Evolutionary conservation across 1,284 basidiomycete genomes (phyloP).

Genomic region (Boletus holoroseus): DNA sequence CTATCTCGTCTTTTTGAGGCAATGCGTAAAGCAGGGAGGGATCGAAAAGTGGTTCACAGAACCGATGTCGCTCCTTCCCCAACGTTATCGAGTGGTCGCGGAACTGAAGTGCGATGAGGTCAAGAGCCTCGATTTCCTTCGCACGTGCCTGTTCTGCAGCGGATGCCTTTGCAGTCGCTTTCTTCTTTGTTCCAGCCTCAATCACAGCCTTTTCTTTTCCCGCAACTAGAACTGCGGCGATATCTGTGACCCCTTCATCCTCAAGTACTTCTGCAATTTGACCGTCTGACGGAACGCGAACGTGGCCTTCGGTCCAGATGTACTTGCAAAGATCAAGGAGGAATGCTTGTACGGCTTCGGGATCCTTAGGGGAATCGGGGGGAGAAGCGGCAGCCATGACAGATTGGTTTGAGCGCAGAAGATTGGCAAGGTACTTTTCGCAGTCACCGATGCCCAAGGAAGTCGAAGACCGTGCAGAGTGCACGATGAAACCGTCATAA

Average conservation of each 20-base stretch:
- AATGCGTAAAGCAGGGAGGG: conserved; percentile 48
- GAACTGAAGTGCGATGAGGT: conserved; percentile 73
- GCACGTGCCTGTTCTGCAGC: conserved; percentile 77
- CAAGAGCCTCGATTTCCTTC: conserved; percentile 74
- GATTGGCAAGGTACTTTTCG: conserved; percentile 66
- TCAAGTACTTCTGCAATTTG: conserved; percentile 57
- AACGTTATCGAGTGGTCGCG: conserved; percentile 66
- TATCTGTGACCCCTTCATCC: conserved; percentile 83
- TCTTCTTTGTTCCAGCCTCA: conserved; percentile 74
- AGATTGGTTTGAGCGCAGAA: conserved; percentile 62
- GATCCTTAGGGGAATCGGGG: conserved; percentile 42
- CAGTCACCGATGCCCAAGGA: conserved; percentile 72
- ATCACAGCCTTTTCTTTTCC: conserved; percentile 79
- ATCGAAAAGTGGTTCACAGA: conserved; percentile 87
- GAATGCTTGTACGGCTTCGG: conserved; percentile 43
- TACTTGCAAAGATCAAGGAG: conserved; percentile 57
- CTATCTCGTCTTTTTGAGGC: conserved; percentile 15
- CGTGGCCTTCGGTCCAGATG: conserved; percentile 55
- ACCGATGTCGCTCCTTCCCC: conserved; percentile 83
- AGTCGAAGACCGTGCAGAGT: conserved; percentile 54
- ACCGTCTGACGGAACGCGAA: conserved; percentile 68
- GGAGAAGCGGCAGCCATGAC: conserved; percentile 62
- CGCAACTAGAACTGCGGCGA: conserved; percentile 75
- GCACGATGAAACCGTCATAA: conserved; percentile 70
- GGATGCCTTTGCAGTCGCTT: conserved; percentile 66